Base-by-base conservation (phyloP, 495 filamentous ascomycete species). In the Penicillium roqueforti region DNA sequence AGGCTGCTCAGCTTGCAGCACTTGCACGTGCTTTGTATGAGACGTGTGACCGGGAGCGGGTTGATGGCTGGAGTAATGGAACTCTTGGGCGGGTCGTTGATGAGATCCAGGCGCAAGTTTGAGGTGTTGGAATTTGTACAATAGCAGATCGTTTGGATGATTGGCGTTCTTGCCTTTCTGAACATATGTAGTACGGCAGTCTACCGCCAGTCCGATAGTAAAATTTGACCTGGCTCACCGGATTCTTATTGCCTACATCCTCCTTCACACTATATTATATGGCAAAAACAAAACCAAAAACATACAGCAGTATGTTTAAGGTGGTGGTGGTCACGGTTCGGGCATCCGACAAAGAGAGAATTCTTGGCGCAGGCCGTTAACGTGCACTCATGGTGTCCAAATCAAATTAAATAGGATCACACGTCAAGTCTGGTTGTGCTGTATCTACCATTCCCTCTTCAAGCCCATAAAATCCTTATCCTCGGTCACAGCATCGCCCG, bases 21-120 rank as follows among this genome's bases (percentile, higher is more conserved):
- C 68, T 97, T 62, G 74, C 80, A 20, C 69, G 66, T 47, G 74
- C 79, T 57, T 57, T 95, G n/a, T 84, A 83, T 72, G 80, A 86
- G 43, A 85, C 81, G 11, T 87, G 83, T 66, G 87, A 92, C 72
- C 71, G 77, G 51, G 75, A 80, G 56, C 82, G 85, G 56, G 79
- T 91, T 6, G 68, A 68, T 61, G 76, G 61, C 22, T 97, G 87
- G 91, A 88, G 83, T 59, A 79, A 75, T 53, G 75, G 76, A 4
- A 65, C 77, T 26, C 53, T 79, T 36, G 62, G 54, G 41, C 59
- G 56, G 14, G 57, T 61, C 13, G 51, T 76, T 26, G 57, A 69
- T 48, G 55, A 65, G 23, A 67, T 73, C 42, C 50, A 52, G 19
- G 54, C 37, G 16, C 53, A 52, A 54, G 32, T 43, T 59, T 60